Conservation (phyloP, 2,329 filamentous ascomycete species). For the Hortaea sp. region DNA sequence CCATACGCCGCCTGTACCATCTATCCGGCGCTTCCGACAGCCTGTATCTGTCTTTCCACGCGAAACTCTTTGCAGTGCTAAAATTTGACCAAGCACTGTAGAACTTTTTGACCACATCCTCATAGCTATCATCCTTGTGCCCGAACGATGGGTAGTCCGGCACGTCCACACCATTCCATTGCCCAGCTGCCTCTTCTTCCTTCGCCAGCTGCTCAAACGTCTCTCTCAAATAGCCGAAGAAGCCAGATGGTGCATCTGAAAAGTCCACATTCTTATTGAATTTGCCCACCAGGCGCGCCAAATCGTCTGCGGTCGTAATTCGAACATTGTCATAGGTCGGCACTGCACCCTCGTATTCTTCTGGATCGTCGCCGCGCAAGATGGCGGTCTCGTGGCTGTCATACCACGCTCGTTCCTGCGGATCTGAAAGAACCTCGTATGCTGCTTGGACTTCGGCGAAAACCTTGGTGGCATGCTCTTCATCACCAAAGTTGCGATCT, state of each 20-base stretch:
- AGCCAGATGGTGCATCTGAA: constrained; percentile 68
- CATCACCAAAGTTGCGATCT: constrained; percentile 82
- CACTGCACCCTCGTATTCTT: constrained; percentile 36
- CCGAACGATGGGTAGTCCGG: constrained; percentile 77
- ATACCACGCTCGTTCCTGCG: constrained; percentile 95
- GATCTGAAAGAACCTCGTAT: constrained; percentile 91
- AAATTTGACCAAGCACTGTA: constrained; percentile 76
- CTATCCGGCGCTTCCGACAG: constrained; percentile 81
- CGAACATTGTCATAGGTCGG: constrained; percentile 60
- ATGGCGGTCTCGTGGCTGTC: constrained; percentile 87
- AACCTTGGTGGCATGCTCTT: constrained; percentile 68
- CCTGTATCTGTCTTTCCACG: constrained; percentile 80
- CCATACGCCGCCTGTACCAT: constrained; percentile 71
- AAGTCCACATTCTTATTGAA: constrained; percentile 74
- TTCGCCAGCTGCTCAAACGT: constrained; percentile 70
- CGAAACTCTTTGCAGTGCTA: constrained; percentile 72
- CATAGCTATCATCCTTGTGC: constrained; percentile 61
- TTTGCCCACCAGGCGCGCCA: constrained; percentile 65
- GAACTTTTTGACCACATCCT: constrained; percentile 67
- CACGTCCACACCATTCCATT: constrained; percentile 50
- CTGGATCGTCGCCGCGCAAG: constrained; percentile 53
- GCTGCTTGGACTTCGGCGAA: constrained; percentile 91
- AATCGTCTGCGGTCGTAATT: constrained; percentile 70
- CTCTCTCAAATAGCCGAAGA: constrained; percentile 69
- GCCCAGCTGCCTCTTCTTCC: constrained; percentile 61